phyloP scores from a whole-genome alignment of 345 rosid genomes.

The Sisymbrium irio region DNA sequence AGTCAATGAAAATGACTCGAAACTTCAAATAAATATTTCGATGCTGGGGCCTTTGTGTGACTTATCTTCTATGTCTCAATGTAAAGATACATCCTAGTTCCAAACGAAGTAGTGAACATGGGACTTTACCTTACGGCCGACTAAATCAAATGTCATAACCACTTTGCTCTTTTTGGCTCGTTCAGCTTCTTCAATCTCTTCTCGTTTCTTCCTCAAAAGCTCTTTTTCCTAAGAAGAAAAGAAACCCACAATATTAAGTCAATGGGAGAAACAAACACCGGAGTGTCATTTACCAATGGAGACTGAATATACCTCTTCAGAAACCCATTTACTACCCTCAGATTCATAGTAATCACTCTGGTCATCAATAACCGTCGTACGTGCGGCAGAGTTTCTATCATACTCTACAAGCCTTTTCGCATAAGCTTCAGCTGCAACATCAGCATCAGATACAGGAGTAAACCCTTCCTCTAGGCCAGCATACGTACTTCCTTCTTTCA shows the following conservation, averaged over 20 bases:
- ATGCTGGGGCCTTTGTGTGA: not conserved
- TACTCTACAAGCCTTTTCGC: constrained; percentile 91
- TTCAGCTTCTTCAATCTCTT: constrained; percentile 81
- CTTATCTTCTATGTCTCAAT: not conserved
- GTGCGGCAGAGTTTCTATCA: constrained; percentile 85
- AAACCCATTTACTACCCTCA: constrained; percentile 92
- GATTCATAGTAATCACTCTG: constrained; percentile 94
- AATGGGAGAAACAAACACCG: not conserved
- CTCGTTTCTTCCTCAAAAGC: constrained; percentile 74
- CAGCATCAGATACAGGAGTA: constrained; percentile 70
- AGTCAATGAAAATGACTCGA: not conserved
- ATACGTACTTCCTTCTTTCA: constrained; percentile 81
- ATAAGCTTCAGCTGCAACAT: constrained; percentile 83
- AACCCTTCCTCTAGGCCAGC: constrained; percentile 72
- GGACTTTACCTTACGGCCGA: constrained; percentile 78
- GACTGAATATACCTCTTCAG: constrained; percentile 62
- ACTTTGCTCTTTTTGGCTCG: constrained; percentile 67
- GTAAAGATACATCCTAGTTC: not conserved
- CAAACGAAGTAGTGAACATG: not conserved
- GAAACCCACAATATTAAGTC: not conserved
- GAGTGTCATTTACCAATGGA: not conserved
- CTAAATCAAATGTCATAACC: constrained; percentile 83
- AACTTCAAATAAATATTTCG: not conserved
- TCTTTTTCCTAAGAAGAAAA: constrained; percentile 63
- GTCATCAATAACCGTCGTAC: constrained; percentile 94